Conservation (phyloP, 1,284 basidiomycete genomes). For the Cryptococcus sp. region DNA sequence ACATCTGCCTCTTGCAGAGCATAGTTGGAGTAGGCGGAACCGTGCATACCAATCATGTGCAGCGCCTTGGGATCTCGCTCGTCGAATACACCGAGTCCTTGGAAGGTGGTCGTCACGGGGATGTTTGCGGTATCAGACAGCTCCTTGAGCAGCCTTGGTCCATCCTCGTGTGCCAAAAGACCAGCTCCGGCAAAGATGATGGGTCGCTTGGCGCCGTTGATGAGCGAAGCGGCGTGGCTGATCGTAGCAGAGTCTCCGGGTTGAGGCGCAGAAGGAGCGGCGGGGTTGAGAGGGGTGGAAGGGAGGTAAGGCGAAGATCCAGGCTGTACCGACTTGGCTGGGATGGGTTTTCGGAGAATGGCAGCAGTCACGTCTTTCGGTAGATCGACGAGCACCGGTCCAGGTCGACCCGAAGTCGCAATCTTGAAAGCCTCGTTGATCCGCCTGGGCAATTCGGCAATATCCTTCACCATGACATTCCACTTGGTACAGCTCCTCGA, state of each 20-base stretch:
- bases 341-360: constrained; percentile 78
- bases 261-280: constrained; percentile 56
- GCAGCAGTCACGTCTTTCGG: constrained; percentile 97
- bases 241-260: constrained; percentile 66
- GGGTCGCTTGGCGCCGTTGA: constrained; percentile 85
- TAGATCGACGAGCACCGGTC: constrained; percentile 93
- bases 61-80: constrained; percentile 80
- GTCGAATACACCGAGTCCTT: constrained; percentile 92
- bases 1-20: constrained; percentile 97
- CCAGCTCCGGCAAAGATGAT: constrained; percentile 94
- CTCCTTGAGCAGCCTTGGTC: constrained; percentile 75
- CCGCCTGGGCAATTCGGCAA: constrained; percentile 84
- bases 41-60: constrained; percentile 99
- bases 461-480: constrained; percentile 99
- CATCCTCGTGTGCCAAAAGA: constrained; percentile 73
- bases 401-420: constrained; percentile 90
- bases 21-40: constrained; percentile 92
- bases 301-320: constrained; percentile 73
- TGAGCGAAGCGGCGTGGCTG: constrained; percentile 76
- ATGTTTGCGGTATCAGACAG: constrained; percentile 84
- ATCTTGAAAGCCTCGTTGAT: constrained; percentile 99
- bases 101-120: constrained; percentile 93
- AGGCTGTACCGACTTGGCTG: constrained; percentile 81
- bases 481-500: constrained; percentile 96
- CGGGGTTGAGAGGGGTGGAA: constrained; percentile 55